Evolutionary conservation across 208 protist genomes (phyloP).

Genomic region (Crithidia fasciculata): DNA sequence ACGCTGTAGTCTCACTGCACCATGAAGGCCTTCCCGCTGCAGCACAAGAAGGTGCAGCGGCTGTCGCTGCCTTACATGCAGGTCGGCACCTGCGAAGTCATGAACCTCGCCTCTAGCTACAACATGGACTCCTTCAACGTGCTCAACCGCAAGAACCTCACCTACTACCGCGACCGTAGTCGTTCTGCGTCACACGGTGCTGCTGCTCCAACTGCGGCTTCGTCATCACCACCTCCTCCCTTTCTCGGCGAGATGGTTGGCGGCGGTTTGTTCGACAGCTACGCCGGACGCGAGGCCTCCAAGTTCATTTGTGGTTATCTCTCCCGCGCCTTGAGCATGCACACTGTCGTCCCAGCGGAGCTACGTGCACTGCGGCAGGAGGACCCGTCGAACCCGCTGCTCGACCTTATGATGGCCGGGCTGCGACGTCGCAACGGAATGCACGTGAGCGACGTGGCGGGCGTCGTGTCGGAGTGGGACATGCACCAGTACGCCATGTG

Average conservation of each 20-base stretch:
- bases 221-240: background rate
- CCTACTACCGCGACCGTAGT: constrained; percentile 16
- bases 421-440: constrained; percentile 32
- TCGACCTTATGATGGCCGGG: constrained; percentile 58
- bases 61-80: constrained; percentile 64
- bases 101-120: constrained; percentile 66
- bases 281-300: constrained; percentile 54
- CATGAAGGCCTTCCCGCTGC: constrained; percentile 71
- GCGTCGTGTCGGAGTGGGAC: constrained; percentile 72
- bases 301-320: constrained; percentile 63
- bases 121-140: constrained; percentile 73
- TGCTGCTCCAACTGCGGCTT: background rate
- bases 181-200: background rate
- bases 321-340: constrained; percentile 58
- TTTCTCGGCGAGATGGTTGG: constrained; percentile 69
- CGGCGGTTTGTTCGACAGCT: constrained; percentile 77
- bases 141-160: constrained; percentile 68
- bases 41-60: constrained; percentile 77
- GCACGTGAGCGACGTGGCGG: constrained; percentile 13
- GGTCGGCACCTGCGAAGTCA: constrained; percentile 79
- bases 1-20: background rate
- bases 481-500: constrained; percentile 84
- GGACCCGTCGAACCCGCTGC: constrained; percentile 55
- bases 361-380: constrained; percentile 53
- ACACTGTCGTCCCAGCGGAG: constrained; percentile 56